Percentiles rank a stretch among this genome's conserved stretches.
Evolutionary conservation across 768 basidiomycete genomes (phyloP).

Genomic region (Atractiella rhizophila): DNA sequence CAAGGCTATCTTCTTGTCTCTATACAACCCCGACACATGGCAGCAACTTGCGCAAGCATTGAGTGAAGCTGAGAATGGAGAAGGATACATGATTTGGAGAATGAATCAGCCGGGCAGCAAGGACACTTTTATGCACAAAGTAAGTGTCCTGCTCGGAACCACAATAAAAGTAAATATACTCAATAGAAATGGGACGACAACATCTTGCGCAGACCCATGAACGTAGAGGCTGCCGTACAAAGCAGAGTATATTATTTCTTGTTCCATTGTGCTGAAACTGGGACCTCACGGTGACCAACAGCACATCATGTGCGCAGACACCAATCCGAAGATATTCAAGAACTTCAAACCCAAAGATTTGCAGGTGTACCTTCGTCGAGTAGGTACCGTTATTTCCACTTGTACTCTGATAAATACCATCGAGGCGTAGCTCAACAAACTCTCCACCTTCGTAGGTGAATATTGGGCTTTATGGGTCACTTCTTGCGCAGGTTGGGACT

Average conservation of each 20-base stretch:
- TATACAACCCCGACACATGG: constrained; percentile 4
- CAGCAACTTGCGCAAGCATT: background rate
- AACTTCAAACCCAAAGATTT: background rate
- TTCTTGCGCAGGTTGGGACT: constrained; percentile 1
- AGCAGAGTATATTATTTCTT: too few relatives aligned
- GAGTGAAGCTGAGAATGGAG: background rate
- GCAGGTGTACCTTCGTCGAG: background rate
- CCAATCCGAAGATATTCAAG: background rate
- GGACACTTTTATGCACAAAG: background rate
- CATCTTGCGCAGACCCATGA: too few relatives aligned
- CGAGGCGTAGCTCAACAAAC: background rate
- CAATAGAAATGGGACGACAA: background rate
- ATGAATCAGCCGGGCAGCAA: background rate
- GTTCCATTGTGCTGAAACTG: too few relatives aligned
- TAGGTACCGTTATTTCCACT: background rate
- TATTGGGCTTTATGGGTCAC: background rate
- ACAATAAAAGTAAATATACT: background rate
- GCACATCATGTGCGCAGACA: too few relatives aligned
- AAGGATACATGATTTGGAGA: background rate
- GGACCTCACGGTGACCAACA: too few relatives aligned
- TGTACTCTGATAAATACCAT: background rate
- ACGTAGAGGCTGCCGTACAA: too few relatives aligned
- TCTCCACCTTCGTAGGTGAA: background rate
- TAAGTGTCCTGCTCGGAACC: background rate
- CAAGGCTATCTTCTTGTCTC: background rate